A percentile compares a stretch with the other conserved stretches of the same genome.
Evolutionary conservation across 2,329 filamentous ascomycete genomes (phyloP).

Genomic region (Blastomyces parvus): DNA sequence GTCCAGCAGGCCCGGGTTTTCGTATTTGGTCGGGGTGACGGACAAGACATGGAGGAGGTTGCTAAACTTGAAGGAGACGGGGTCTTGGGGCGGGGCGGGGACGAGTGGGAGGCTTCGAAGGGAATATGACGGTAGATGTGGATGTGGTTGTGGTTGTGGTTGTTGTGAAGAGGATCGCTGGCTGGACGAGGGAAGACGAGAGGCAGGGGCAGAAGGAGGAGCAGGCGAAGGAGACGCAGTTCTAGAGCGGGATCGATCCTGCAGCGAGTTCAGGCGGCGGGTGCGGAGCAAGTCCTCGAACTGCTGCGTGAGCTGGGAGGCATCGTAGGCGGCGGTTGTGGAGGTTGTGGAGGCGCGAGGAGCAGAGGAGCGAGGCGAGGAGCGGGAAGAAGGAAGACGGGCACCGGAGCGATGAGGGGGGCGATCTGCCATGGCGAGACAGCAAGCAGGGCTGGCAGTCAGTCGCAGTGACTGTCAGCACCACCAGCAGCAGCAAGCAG

Average conservation of each 20-base stretch:
- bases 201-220: slow-evolving; percentile 43
- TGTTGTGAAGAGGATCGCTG: background rate
- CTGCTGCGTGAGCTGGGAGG: slow-evolving; percentile 66
- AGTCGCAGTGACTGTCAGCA: slow-evolving; percentile 14
- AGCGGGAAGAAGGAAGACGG: background rate
- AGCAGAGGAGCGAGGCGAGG: slow-evolving; percentile 1
- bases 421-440: slow-evolving; percentile 11
- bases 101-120: slow-evolving; percentile 58
- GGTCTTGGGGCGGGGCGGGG: slow-evolving; percentile 66
- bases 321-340: slow-evolving; percentile 50
- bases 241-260: slow-evolving; percentile 52
- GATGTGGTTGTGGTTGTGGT: slow-evolving; percentile 17
- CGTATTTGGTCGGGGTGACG: slow-evolving; percentile 82
- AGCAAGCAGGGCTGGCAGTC: slow-evolving; percentile 13
- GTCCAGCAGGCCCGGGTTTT: slow-evolving; percentile 89
- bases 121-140: slow-evolving; percentile 50
- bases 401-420: slow-evolving; percentile 6
- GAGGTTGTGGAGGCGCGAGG: background rate
- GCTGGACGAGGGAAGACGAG: background rate
- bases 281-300: slow-evolving; percentile 82
- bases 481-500: slow-evolving; percentile 6
- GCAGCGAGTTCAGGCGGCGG: slow-evolving; percentile 76
- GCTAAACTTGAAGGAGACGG: slow-evolving; percentile 62
- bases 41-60: slow-evolving; percentile 79
- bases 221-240: slow-evolving; percentile 47